Base-by-base conservation (phyloP, 176 grass and related monocot genomes). In the Ampelocalamus luodianensis region DNA sequence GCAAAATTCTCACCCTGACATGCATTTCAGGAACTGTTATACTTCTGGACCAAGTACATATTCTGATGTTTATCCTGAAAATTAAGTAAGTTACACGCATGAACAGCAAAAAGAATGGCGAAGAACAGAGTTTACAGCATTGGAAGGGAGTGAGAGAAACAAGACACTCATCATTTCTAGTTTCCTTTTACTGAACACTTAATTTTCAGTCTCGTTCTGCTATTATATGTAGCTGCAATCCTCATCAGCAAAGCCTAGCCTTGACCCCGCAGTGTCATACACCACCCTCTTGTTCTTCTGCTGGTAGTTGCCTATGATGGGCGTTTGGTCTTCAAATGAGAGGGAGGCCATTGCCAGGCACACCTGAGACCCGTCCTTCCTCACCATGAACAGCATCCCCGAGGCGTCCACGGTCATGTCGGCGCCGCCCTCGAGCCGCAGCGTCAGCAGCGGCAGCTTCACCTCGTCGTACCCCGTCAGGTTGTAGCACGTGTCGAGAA, bases 241-340 rank as follows among this genome's bases (percentile, higher is more conserved):
- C 81, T 98, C 96, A 53, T 93, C 85, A 0, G 91, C 93, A 84
- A 98, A 95, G 11, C 96, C 96, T 24, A 98, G 24, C 69, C 77
- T 88, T n/a, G 91, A 92, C 1, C 83, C 68, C 53, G 79, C 54
- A 7, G 91, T 93, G 80, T 98, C 96, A 67, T 95, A 98, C 58
- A 98, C 85, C 10, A 95, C 83, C 88, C 96, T 95, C 69, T 93
- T 92, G 81, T 95, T 98, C 89, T 93, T 98, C 88, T 95, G 96
- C 78, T 98, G 96, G 79, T 98, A 95, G 80, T 95, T 98, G 18
- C 96, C 96, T 13, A 98, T 84, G 78, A 95, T 98, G 5, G 89
- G 93, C 38, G 72, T 76, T 76, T 95, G 83, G 83, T 95, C 96
- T 74, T 98, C 96, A n/a, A 89, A 92, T 4, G 88, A n/a, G 1